These are phyloP conservation scores for Nemania abortiva DNA, from an alignment of 2,329 filamentous ascomycete genomes.

Conservation along the genomic window DNA sequence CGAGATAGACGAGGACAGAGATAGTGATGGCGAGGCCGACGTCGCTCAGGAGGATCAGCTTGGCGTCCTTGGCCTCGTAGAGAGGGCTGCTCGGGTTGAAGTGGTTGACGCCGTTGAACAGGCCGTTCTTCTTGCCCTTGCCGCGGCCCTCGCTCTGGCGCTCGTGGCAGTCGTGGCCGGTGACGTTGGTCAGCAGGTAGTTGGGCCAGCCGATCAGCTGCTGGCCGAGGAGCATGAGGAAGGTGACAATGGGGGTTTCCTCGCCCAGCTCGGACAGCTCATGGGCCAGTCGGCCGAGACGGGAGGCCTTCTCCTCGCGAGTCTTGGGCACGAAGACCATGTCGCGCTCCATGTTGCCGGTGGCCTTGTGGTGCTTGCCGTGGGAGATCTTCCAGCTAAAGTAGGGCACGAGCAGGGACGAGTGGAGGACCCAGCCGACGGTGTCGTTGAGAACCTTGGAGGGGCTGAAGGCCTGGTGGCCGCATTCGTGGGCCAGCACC, in stretches of 20 bases:
- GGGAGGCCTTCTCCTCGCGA: slow-evolving; percentile 81
- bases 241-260: slow-evolving; percentile 90
- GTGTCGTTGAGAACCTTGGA: slow-evolving; percentile 91
- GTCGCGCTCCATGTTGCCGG: slow-evolving; percentile 95
- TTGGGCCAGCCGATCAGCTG: slow-evolving; percentile 93
- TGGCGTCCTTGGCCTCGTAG: slow-evolving; percentile 91
- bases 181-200: slow-evolving; percentile 93
- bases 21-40: slow-evolving; percentile 77
- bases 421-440: slow-evolving; percentile 93
- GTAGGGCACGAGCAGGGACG: slow-evolving; percentile 90
- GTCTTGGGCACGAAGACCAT: slow-evolving; percentile 99
- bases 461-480: slow-evolving; percentile 95
- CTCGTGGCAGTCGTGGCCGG: slow-evolving; percentile 95
- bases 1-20: slow-evolving; percentile 74
- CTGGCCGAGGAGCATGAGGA: slow-evolving; percentile 80
- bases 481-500: slow-evolving; percentile 98
- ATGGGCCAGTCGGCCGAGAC: slow-evolving; percentile 79
- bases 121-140: slow-evolving; percentile 89
- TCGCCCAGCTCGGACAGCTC: slow-evolving; percentile 91
- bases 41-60: slow-evolving; percentile 88
- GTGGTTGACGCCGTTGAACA: slow-evolving; percentile 88
- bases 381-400: slow-evolving; percentile 99
- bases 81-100: slow-evolving; percentile 89
- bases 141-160: slow-evolving; percentile 93
- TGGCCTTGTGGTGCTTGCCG: slow-evolving; percentile 99